Base-by-base conservation (phyloP, 1,284 basidiomycete genomes). In the Peniophora sp. region DNA sequence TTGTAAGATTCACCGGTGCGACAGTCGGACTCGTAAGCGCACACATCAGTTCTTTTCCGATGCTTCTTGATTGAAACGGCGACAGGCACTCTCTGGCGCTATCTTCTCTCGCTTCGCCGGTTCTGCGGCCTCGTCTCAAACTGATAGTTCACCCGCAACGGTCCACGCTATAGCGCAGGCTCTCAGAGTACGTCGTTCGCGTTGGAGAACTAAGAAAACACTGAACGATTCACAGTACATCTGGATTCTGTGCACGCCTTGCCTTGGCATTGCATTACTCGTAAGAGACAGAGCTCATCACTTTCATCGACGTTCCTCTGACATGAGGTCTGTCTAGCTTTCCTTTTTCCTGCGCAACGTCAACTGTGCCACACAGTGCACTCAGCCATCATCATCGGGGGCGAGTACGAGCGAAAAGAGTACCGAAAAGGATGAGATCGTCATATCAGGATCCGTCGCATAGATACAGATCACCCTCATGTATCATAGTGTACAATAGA, bases 1-100 rank as follows among this genome's bases (percentile, higher is more conserved):
- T 91, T 51, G 85, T 89, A 45, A 75, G 88, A 42, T 91, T 90
- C 66, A 90, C 87, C 36, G 88, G 88, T 14, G 84, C 88, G 27
- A 88, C 87, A 3, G 72, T 85, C 47, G 88, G 88, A 54, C 64
- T 91, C 67, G 88, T 87, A 64, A 59, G 81, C 65, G 48, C 57
- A 12, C 22, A 9, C 12, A 17, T 32, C 27, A 18, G 35, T 39
- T 27, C 20, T 32, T 15, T 17, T 36, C 32, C 42, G 9, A 22
- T 20, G 39, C 24, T 32, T 6, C 6, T 6, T 12, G 27, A 32
- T 32, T 32, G 27, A 32, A 15, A 17, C 47, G 23, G 34, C 14
- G 50, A 9, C 49, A 27, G 39, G 41, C 20, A 27, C 39, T 49
- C 36, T 32, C 17, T 49, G 43, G 34, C 47, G 48, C 56, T 41